These are phyloP conservation scores for Vitellaria paradoxa DNA, from an alignment of 179 eudicot species.

Conservation along the genomic window DNA sequence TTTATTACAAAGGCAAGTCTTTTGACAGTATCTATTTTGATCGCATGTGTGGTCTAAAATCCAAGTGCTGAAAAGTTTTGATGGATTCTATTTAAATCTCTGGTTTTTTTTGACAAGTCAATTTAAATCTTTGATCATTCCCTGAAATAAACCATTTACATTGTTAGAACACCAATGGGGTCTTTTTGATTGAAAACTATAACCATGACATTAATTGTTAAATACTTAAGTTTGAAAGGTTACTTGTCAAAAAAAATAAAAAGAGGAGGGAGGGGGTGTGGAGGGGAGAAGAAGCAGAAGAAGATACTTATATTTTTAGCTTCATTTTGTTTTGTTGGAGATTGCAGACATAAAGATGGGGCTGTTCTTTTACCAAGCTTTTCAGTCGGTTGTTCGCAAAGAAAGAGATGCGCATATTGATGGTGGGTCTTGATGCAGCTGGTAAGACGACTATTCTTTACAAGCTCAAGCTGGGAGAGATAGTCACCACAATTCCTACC, in stretches of 20 bases:
- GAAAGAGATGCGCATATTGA: constrained; percentile 54
- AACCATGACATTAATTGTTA: background rate
- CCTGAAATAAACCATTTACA: background rate
- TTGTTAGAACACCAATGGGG: background rate
- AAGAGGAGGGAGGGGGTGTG: no score
- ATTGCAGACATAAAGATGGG: constrained; percentile 30
- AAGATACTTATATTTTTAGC: no score
- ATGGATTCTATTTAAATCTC: background rate
- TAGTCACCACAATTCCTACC: constrained; percentile 60
- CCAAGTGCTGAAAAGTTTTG: background rate
- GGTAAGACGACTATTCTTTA: constrained; percentile 64
- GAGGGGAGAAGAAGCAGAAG: no score
- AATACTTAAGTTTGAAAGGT: background rate
- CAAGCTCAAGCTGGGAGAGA: constrained; percentile 65
- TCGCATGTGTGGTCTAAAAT: background rate
- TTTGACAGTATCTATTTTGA: background rate
- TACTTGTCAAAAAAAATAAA: no score
- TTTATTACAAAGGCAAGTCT: background rate
- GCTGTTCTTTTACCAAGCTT: constrained; percentile 53
- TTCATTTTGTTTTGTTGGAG: background rate
- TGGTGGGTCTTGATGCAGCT: constrained; percentile 71
- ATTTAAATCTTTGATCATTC: no score
- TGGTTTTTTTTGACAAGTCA: no score
- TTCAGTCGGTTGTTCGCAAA: constrained; percentile 48
- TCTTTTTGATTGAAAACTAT: background rate